Evolutionary conservation across 345 rosid species (phyloP), one percentile per base, ranked within the genome.

Genomic region (Acer saccharum): DNA sequence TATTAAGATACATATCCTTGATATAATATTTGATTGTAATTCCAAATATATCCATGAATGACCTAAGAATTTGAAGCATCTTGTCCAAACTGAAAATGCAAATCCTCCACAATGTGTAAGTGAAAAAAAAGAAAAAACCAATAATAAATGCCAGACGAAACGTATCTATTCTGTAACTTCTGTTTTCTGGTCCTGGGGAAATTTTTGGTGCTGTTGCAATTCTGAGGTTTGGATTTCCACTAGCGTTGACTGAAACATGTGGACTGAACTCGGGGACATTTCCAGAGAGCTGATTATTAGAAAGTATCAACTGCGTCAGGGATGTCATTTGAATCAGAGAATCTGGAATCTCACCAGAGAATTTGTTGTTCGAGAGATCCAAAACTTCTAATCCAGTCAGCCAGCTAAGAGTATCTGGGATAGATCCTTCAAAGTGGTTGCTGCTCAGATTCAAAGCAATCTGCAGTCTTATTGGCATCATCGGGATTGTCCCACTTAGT

Each of bases 361-460:
- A 81, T 0, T 20, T 75, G 80, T 95, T 87, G 80, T 88, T 81
- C 4, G 98, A 93, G 63, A 93, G 93, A 78, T 95, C 95, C 86
- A 93, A 83, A 78, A 92, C 76, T 84, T 95, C 97, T 76, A 95
- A 80, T 13, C n/a, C 75, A 0, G 0, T 35, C 62, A 93, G 88
- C 10, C 2, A 43, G 55, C 83, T 68, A 52, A 95, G 71, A 17
- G 83, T 27, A 14, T 0, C 0, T 0, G 98, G 98, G 76, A 95
- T 89, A 2, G 8, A 0, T 43, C 97, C 98, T 66, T 76, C 39
- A 63, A 92, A 88, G 76, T 61, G 66, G 79, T 95, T 95, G 84
- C 71, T 35, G 83, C 97, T 92, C 78, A 95, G 93, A 81, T 92
- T 92, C 83, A 95, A 81, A 39, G 88, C 79, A 81, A 93, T 93